Percentiles rank a stretch among this genome's conserved stretches.
Conservation (phyloP, 2,329 filamentous ascomycete genomes). For the Botrytis byssoidea region DNA sequence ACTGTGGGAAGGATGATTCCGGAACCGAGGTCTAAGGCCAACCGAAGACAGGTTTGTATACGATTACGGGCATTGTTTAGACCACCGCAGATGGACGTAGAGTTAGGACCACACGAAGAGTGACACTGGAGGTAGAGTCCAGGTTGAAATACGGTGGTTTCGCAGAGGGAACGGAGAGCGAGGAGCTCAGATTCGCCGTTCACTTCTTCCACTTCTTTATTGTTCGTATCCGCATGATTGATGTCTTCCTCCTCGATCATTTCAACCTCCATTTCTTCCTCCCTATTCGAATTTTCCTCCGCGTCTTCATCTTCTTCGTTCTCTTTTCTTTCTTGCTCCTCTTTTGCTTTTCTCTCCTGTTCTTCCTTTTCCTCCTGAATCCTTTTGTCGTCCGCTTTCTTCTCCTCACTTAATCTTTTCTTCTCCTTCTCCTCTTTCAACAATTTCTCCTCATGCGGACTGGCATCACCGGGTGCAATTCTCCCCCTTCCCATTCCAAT, state of each 20-base stretch:
- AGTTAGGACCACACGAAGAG: conserved; percentile 23
- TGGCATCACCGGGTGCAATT: background rate
- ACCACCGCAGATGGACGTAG: conserved; percentile 28
- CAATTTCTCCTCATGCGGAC: background rate
- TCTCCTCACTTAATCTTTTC: background rate
- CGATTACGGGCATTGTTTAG: conserved; percentile 33
- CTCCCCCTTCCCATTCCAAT: background rate
- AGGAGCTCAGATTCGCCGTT: background rate
- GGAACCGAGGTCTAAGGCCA: conserved; percentile 31
- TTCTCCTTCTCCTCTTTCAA: background rate
- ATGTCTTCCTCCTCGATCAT: background rate
- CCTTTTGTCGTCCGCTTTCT: background rate
- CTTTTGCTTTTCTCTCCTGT: background rate
- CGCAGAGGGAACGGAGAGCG: conserved; percentile 21
- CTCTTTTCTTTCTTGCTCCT: background rate
- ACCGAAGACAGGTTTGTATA: conserved; percentile 31
- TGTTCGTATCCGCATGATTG: background rate
- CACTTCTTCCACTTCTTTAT: background rate
- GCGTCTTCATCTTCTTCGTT: background rate
- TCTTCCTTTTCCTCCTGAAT: background rate
- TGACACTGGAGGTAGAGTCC: conserved; percentile 34
- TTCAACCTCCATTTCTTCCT: background rate
- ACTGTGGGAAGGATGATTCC: conserved; percentile 30
- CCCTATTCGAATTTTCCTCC: too few species aligned
- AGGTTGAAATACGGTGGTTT: conserved; percentile 25